Base-by-base conservation (phyloP, 441 rosid genomes). In the Sinapis alba region DNA sequence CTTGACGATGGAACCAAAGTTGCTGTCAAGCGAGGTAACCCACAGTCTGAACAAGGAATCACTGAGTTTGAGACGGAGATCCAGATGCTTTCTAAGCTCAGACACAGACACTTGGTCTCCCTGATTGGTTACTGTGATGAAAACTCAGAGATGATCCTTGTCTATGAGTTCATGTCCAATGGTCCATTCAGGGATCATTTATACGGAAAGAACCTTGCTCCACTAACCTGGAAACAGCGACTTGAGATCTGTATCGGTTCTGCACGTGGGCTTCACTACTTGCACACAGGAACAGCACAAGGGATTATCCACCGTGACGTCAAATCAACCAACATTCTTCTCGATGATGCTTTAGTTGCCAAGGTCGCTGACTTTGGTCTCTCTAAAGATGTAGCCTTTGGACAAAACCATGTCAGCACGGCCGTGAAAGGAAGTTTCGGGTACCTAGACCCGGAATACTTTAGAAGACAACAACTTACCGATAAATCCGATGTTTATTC, bases 341-440 rank as follows among this genome's bases (percentile, higher is more conserved):
- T 91, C 0, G 99, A 91, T 1, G 93, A 89, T n/a, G 83, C 83
- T 54, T 88, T 93, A 51, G 90, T 90, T 11, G 97, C 99, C 70
- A 96, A 96, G 71, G 98, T 96, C 12, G 87, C 96, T 1, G 98
- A 96, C 78, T 93, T 88, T 54, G 99, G 98, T 6, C 84, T 93
- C 18, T 93, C 97, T 6, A 91, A 91, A 76, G 97, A 91, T 69
- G 95, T 86, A 1, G 86, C 87, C 1, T 85, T 84, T 61, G 99
- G 97, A 10, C 93, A 84, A 53, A 90, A 88, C 54, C 90, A 87
- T 65, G 99, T 93, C 16, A 90, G 97, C 57, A 95, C 98, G 0
- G 97, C 91, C 1, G 96, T 95, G 67, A 95, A 95, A 75, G 97
- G 94, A 57, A 92, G 97, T 62, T 92, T 88, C 4, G 97, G 98